A percentile compares a stretch with the other conserved stretches of the same genome.
phyloP scores from a whole-genome alignment of 345 rosid species.

The Eucalyptus erythrocorys region DNA sequence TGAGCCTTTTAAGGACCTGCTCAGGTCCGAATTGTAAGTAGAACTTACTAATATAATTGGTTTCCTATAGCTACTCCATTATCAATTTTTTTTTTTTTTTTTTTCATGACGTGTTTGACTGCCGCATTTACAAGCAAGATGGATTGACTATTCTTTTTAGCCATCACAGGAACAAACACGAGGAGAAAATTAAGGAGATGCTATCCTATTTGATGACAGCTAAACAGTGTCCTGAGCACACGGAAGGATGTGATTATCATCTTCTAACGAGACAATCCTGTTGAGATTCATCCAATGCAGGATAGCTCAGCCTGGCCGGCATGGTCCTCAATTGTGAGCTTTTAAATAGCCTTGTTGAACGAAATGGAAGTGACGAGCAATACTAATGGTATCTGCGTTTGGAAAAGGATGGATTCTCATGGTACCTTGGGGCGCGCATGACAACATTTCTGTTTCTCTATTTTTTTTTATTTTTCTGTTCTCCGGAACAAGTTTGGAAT shows the following conservation, averaged over 20 bases:
- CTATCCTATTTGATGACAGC: neutral
- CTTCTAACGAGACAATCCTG: neutral
- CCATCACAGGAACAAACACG: neutral
- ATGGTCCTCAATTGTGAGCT: neutral
- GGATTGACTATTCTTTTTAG: neutral
- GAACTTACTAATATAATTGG: too few relatives aligned
- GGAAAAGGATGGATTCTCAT: too few relatives aligned
- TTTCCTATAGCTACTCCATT: neutral
- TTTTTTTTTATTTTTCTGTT: fast-evolving
- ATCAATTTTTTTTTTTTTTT: too few relatives aligned
- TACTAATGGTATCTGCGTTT: too few relatives aligned
- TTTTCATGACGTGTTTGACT: neutral
- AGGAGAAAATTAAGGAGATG: neutral
- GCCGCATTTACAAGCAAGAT: neutral
- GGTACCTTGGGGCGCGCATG: fast-evolving
- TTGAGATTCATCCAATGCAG: neutral
- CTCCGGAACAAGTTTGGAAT: fast-evolving
- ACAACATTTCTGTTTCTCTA: fast-evolving
- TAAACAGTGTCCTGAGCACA: neutral
- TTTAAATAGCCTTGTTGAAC: too few relatives aligned
- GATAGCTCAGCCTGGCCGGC: neutral
- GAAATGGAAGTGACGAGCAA: neutral
- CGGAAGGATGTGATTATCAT: neutral
- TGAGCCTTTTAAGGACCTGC: too few relatives aligned
- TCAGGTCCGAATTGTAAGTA: too few relatives aligned